Percentiles rank a stretch among this genome's conserved stretches.
These are phyloP conservation scores for Drechmeria coniospora DNA, from an alignment of 2,329 filamentous ascomycete species.

Conservation along the genomic window DNA sequence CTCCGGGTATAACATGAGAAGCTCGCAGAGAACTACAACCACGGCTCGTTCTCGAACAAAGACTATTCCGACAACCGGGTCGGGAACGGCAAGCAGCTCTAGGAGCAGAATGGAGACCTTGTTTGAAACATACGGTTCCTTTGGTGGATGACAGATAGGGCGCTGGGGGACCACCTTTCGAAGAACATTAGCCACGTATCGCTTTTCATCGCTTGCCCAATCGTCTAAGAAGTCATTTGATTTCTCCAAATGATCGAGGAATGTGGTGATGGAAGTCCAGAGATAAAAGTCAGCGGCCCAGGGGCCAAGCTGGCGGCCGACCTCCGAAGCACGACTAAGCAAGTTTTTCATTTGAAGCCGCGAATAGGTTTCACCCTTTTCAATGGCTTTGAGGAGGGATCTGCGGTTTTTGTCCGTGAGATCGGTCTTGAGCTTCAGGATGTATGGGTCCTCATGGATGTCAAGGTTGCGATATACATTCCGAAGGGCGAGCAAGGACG, in stretches of 20 bases:
- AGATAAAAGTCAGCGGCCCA: slow-evolving; percentile 60
- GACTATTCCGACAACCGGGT: slow-evolving; percentile 41
- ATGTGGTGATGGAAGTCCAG: slow-evolving; percentile 25
- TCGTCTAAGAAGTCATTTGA: slow-evolving; percentile 16
- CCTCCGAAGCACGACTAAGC: slow-evolving; percentile 28
- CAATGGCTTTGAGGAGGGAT: slow-evolving; percentile 21
- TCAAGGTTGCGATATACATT: slow-evolving; percentile 29
- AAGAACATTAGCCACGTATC: slow-evolving; percentile 37
- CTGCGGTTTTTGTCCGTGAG: slow-evolving; percentile 24
- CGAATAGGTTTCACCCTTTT: slow-evolving; percentile 32
- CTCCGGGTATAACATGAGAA: slow-evolving; percentile 37
- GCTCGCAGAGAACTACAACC: slow-evolving; percentile 40
- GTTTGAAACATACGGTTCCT: slow-evolving; percentile 29
- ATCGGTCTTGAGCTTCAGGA: slow-evolving; percentile 29
- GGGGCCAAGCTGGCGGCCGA: slow-evolving; percentile 43
- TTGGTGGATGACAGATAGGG: slow-evolving; percentile 4
- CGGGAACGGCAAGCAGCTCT: slow-evolving; percentile 28
- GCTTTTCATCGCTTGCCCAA: slow-evolving; percentile 34
- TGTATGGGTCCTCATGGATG: slow-evolving; percentile 44
- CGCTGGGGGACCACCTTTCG: slow-evolving; percentile 13
- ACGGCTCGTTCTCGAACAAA: slow-evolving; percentile 51
- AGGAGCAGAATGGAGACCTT: slow-evolving; percentile 41
- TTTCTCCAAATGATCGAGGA: slow-evolving; percentile 11
- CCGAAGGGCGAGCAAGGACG: slow-evolving; percentile 28
- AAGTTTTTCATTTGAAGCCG: slow-evolving; percentile 42